A percentile compares a stretch with the other conserved stretches of the same genome.
phyloP scores from a whole-genome alignment of 805 yeast genomes.

The Starmerella floris region DNA sequence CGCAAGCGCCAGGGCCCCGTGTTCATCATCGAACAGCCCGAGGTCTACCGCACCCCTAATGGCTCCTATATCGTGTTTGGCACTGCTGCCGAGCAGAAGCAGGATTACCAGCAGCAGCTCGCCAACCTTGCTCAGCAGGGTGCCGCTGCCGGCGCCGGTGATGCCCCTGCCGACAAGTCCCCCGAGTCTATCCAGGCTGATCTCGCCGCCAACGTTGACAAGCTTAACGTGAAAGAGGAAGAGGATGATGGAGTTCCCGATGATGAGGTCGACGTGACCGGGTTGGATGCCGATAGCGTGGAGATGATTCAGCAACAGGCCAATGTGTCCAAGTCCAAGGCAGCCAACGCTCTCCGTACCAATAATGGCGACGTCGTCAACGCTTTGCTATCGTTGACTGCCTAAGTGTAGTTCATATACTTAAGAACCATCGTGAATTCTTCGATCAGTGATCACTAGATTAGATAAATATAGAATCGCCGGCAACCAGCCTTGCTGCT shows the following conservation, averaged over 20 bases:
- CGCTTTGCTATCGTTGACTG: constrained; percentile 57
- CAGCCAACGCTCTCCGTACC: constrained; percentile 75
- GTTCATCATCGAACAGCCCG: constrained; percentile 85
- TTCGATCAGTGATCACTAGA: too few species aligned
- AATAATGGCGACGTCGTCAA: constrained; percentile 92
- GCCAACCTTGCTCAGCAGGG: constrained; percentile 31
- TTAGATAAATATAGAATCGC: too few species aligned
- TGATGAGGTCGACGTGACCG: constrained; percentile 71
- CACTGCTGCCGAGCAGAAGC: constrained; percentile 73
- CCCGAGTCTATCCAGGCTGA: constrained; percentile 24
- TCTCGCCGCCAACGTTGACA: constrained; percentile 26
- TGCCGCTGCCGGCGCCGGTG: constrained; percentile 34
- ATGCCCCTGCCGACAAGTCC: constrained; percentile 26
- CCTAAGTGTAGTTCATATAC: too few species aligned
- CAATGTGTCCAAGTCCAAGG: constrained; percentile 75
- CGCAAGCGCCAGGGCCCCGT: constrained; percentile 84
- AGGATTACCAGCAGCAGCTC: constrained; percentile 77
- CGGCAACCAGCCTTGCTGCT: too few species aligned
- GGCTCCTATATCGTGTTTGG: constrained; percentile 96
- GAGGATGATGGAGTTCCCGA: constrained; percentile 43
- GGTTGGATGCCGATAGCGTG: constrained; percentile 69
- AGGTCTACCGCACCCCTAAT: constrained; percentile 82
- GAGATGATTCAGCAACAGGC: constrained; percentile 85
- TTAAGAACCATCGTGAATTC: too few species aligned
- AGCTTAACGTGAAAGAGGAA: constrained; percentile 28